Evolutionary conservation across 1,284 basidiomycete species (phyloP), one percentile per base, ranked within the genome.

Genomic region (Cutaneotrichosporon dermatis): DNA sequence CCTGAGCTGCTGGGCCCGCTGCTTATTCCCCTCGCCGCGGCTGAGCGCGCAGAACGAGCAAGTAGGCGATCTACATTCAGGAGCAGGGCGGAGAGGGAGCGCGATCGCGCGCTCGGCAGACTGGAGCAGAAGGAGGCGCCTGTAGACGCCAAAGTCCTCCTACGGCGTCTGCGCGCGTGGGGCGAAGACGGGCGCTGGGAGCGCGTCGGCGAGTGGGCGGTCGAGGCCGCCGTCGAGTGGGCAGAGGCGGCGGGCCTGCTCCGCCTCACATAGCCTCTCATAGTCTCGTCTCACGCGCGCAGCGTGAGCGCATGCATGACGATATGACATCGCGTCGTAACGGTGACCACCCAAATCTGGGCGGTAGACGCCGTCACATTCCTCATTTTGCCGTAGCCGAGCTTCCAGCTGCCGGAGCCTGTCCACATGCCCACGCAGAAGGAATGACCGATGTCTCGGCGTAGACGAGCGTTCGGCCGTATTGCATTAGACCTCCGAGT

Each of bases 171-270:
- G 62, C 53, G 57, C 35, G 4, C 41, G 8, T 75, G 72, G 71
- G 72, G 73, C 5, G 59, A 64, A 44, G 71, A 71, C 4, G 70
- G 71, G 16, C 60, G 75, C 50, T 76, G 74, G 73, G 73, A 76
- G 61, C 64, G 70, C n/a, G 52, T 73, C 4, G 63, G 65, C 7
- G 66, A 66, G 44, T 71, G 68, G 69, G 62, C 59, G 2, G 65
- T 75, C 9, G 65, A 66, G 48, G 72, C 69, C 36, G 69, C 68
- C 46, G 13, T 73, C 39, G 64, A 67, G 49, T 72, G 65, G 66
- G 73, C 63, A 0, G 62, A 63, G 37, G 48, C 46, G 15, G 9
- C 13, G 7, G 55, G 55, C 4, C 16, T 55, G 4, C 43, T 55
- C 12, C 46, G 34, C 4, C 33, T 49, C 7, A 25, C 25, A 25